Evolutionary conservation across 306 rosid genomes (phyloP).

Genomic region (Citrullus colocynthis): DNA sequence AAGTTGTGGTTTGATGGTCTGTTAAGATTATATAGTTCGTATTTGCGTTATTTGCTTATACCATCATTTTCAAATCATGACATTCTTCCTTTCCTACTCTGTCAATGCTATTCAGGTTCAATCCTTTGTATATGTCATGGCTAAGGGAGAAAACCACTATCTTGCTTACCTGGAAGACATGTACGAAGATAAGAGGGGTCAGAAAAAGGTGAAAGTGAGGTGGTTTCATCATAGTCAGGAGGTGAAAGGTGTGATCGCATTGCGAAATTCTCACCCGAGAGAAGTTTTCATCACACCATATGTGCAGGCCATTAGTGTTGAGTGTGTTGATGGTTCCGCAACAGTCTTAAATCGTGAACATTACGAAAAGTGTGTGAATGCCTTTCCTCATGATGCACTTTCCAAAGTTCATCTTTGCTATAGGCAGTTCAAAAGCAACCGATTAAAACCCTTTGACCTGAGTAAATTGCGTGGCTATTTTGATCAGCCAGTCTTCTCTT

Average conservation of each 20-base stretch:
- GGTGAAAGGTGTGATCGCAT: constrained; percentile 62
- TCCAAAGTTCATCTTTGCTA: constrained; percentile 68
- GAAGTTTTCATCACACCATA: constrained; percentile 90
- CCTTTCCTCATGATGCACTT: constrained; percentile 42
- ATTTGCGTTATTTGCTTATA: neutral
- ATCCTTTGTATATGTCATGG: constrained; percentile 94
- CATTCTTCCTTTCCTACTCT: constrained; percentile 10
- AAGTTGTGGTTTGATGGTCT: neutral
- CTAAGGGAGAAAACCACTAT: constrained; percentile 79
- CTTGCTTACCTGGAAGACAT: constrained; percentile 91
- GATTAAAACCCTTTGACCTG: constrained; percentile 82
- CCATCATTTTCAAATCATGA: neutral
- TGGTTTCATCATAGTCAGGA: constrained; percentile 97
- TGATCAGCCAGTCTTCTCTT: constrained; percentile 69
- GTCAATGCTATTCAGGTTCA: constrained; percentile 50
- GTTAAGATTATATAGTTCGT: neutral
- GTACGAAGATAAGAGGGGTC: constrained; percentile 95
- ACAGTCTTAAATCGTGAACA: constrained; percentile 75
- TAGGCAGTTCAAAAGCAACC: constrained; percentile 79
- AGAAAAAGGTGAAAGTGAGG: constrained; percentile 85
- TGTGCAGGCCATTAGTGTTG: constrained; percentile 91
- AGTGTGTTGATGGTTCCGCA: constrained; percentile 92
- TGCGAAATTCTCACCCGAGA: constrained; percentile 75
- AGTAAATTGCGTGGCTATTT: constrained; percentile 75
- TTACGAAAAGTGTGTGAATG: constrained; percentile 52